Conservation (phyloP, 768 basidiomycete genomes). For the Baorangia bicolor region DNA sequence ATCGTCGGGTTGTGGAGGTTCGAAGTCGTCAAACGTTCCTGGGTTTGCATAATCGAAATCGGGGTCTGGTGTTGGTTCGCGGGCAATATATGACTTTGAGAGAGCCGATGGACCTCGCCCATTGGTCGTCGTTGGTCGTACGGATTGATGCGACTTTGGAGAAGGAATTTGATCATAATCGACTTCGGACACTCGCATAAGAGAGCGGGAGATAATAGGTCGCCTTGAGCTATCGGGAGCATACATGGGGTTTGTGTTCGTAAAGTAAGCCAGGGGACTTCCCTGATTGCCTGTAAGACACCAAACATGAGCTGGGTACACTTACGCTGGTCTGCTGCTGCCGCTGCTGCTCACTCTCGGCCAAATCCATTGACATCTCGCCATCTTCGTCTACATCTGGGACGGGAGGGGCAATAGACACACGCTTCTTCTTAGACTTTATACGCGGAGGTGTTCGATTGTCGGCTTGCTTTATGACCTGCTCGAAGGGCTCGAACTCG, state of each 20-base stretch:
- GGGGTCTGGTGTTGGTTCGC: slow-evolving; percentile 22
- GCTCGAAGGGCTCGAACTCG: slow-evolving; percentile 80
- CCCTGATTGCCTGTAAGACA: slow-evolving; percentile 26
- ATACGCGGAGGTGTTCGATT: slow-evolving; percentile 59
- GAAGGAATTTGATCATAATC: slow-evolving; percentile 66
- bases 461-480: slow-evolving; percentile 69
- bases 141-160: slow-evolving; percentile 39
- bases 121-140: slow-evolving; percentile 33
- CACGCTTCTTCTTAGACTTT: slow-evolving; percentile 50
- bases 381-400: slow-evolving; percentile 53
- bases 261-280: slow-evolving; percentile 38
- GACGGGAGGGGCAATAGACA: slow-evolving; percentile 34
- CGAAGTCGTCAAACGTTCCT: slow-evolving; percentile 29
- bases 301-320: slow-evolving; percentile 2
- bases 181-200: slow-evolving; percentile 51
- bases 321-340: neutral
- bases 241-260: slow-evolving; percentile 34
- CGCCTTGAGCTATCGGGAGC: slow-evolving; percentile 40
- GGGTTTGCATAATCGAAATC: slow-evolving; percentile 23
- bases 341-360: slow-evolving; percentile 64
- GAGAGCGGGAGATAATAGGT: slow-evolving; percentile 43
- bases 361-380: slow-evolving; percentile 78
- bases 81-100: slow-evolving; percentile 27
- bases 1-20: slow-evolving; percentile 22
- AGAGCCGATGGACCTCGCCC: slow-evolving; percentile 37